Evolutionary conservation across 345 rosid species (phyloP), one percentile per base, ranked within the genome.

Genomic region (Eucalyptus sp.): DNA sequence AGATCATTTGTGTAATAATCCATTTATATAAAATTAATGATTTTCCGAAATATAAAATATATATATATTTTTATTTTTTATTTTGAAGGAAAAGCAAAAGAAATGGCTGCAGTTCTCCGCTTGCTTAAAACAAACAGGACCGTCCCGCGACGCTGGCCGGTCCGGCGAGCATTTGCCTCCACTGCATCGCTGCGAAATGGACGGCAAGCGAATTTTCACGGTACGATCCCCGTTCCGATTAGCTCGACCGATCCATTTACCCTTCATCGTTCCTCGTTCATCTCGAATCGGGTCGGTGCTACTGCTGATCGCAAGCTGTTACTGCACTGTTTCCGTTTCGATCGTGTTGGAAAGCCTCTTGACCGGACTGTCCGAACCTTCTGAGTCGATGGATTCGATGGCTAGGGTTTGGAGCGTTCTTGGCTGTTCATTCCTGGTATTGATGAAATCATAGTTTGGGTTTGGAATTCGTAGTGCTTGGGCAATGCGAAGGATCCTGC

Each of bases 1-100:
- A 24, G 5, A 22, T 22, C 11, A 56, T 56, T 56, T 56, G 5
- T 24, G 62, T 56, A 56, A 24, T 56, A 9, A 56, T 56, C 62
- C 4, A 0, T 56, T 56, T 8, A 24, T 56, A 56, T 56, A 22
- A 56, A 4, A 22, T 56, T 56, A 22, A 22, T 56, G 62, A 56
- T 22, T 56, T 56, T 56, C 6, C 1, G 0, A 54, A 1, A 0
- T 52, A 6, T 5, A 50, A 50, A 18, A 18, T 18, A 52, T 7
- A 33, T 33, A 33, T 33, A 33, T 33, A 33, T 33, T 33, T 2
- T 33, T 33, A 18, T 3, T 7, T 20, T 54, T 64, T n/a, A 64
- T 64, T 64, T 15, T 15, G 13, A 5, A 4, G 13, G 80, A 68
- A 68, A 33, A 33, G 7, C 44, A 68, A 33, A 33, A 68, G 25